Base-by-base conservation (phyloP, 495 filamentous ascomycete species). In the Alectoria sarmentosa region DNA sequence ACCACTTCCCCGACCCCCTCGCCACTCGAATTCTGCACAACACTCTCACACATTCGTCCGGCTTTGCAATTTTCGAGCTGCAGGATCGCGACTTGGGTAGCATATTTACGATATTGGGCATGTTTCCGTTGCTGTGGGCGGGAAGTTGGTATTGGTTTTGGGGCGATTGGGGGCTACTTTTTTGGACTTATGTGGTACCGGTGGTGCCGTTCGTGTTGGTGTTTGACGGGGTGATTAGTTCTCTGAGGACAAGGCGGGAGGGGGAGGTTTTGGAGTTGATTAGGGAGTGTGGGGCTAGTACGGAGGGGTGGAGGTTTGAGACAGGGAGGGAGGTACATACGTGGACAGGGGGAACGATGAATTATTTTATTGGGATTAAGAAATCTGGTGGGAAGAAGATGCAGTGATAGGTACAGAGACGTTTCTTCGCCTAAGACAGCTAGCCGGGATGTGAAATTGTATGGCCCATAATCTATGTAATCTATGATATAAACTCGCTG, bases 31-130 rank as follows among this genome's bases (percentile, higher is more conserved):
- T 90, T 17, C 72, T 92, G 46, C 73, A 76, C 46, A 86, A 86
- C 68, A 86, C 87, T 0, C 69, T 90, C 3, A 76, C 84, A 65
- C 86, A 80, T 1, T 78, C 81, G 34, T 84, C 87, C 66, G 85
- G 83, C 15, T 88, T 90, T 67, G 86, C 83, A 76, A 90, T 92
- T 64, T 85, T 90, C 63, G 89, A 92, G 72, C 80, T 92, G 15
- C 87, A 90, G 70, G 81, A 83, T 49, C 83, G 88, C 6, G 73
- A 76, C 3, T 39, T 83, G 1, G 74, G 74, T 6, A 82, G 80
- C 37, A 73, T 89, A 34, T 34, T 88, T 1, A 77, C 82, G 11
- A 80, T 86, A 48, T 69, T 79, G 28, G 62, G 83, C 34, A 77
- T 88, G 69, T 82, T 84, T 26, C 67, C 83, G 38, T 77, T 79